These are phyloP conservation scores for Penicillium palitans DNA, from an alignment of 2,329 filamentous ascomycete species.

Conservation along the genomic window DNA sequence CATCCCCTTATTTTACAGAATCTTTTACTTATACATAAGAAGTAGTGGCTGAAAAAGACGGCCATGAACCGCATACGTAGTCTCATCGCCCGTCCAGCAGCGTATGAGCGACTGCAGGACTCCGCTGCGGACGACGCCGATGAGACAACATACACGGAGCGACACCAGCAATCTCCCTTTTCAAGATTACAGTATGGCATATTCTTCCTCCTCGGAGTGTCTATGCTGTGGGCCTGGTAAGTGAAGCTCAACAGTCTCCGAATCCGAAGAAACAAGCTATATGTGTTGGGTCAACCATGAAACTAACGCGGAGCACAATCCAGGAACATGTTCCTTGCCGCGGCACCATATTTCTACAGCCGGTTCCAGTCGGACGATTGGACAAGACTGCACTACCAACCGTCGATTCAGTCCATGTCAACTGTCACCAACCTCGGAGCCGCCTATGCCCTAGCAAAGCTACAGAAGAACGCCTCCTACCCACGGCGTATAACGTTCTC, in stretches of 20 bases:
- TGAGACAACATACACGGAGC: constrained; percentile 24
- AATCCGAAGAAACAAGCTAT: not conserved
- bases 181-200: constrained; percentile 84
- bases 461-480: constrained; percentile 83
- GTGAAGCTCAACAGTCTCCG: constrained; percentile 24
- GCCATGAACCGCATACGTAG: constrained; percentile 39
- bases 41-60: not conserved
- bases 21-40: not conserved
- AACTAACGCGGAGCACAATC: constrained; percentile 6
- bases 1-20: not conserved
- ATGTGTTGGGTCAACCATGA: not conserved
- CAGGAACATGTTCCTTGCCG: constrained; percentile 96
- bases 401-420: constrained; percentile 81
- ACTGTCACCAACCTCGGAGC: constrained; percentile 77
- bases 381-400: constrained; percentile 81
- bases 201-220: constrained; percentile 80
- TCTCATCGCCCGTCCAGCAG: constrained; percentile 32
- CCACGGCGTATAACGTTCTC: constrained; percentile 79
- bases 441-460: constrained; percentile 73
- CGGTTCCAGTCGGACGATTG: constrained; percentile 72
- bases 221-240: constrained; percentile 98
- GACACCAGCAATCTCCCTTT: constrained; percentile 50
- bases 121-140: constrained; percentile 32
- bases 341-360: constrained; percentile 85
- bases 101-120: constrained; percentile 36